Evolutionary conservation across 2,329 filamentous ascomycete species (phyloP).

Genomic region (Grosmannia clavigera): DNA sequence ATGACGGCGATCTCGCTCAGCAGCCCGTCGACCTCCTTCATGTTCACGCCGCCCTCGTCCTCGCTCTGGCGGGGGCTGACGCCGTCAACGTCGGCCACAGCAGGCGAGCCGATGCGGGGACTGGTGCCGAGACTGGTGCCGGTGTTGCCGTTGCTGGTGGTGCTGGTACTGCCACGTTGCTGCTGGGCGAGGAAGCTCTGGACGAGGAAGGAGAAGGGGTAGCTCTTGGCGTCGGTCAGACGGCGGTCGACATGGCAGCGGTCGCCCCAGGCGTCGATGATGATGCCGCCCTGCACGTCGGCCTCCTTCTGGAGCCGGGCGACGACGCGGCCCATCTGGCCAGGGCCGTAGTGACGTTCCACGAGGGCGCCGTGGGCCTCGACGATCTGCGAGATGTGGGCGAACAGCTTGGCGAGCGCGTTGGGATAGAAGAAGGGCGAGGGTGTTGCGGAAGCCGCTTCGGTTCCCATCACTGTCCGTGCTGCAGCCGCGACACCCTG

Average conservation of each 20-base stretch:
- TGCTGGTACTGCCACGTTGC: slow-evolving; percentile 39
- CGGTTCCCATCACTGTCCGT: slow-evolving; percentile 59
- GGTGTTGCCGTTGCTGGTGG: slow-evolving; percentile 15
- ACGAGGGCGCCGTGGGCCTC: slow-evolving; percentile 85
- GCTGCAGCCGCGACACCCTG: slow-evolving; percentile 83
- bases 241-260: slow-evolving; percentile 74
- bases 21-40: slow-evolving; percentile 87
- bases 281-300: slow-evolving; percentile 89
- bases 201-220: slow-evolving; percentile 92
- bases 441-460: slow-evolving; percentile 23
- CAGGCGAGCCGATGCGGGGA: slow-evolving; percentile 65
- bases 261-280: slow-evolving; percentile 91
- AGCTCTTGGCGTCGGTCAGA: slow-evolving; percentile 91
- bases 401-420: slow-evolving; percentile 81
- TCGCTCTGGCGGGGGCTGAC: slow-evolving; percentile 52
- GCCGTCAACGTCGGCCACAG: slow-evolving; percentile 18
- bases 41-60: slow-evolving; percentile 82
- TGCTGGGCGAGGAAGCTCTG: slow-evolving; percentile 78
- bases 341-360: slow-evolving; percentile 82
- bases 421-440: slow-evolving; percentile 74
- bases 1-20: slow-evolving; percentile 83
- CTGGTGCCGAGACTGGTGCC: slow-evolving; percentile 33
- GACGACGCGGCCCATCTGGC: slow-evolving; percentile 91
- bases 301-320: slow-evolving; percentile 88
- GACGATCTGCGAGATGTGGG: slow-evolving; percentile 94